A percentile compares a stretch with the other conserved stretches of the same genome.
Evolutionary conservation across 345 rosid species (phyloP).

Genomic region (Cardamine resedifolia): DNA sequence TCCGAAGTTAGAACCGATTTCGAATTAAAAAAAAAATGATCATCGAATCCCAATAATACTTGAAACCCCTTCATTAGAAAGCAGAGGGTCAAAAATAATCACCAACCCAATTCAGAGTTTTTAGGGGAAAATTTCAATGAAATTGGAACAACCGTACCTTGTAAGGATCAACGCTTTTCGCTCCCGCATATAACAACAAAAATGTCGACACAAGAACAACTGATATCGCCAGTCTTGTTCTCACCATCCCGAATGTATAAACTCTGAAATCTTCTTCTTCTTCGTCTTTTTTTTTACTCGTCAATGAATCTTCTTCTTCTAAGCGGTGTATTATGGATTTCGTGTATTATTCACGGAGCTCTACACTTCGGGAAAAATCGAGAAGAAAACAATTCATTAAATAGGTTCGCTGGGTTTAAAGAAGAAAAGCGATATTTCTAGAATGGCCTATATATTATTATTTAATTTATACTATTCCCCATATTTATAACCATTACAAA

Average conservation of each 20-base stretch:
- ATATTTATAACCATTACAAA: background rate
- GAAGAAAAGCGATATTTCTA: background rate
- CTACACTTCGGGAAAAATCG: slow-evolving; percentile 27
- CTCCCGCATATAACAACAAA: slow-evolving; percentile 36
- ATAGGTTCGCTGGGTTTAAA: slow-evolving; percentile 43
- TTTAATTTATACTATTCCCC: background rate
- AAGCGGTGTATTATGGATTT: no score
- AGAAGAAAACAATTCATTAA: slow-evolving; percentile 22
- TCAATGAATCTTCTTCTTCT: slow-evolving; percentile 1
- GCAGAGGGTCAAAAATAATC: background rate
- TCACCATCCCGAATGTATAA: slow-evolving; percentile 35
- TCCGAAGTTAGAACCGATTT: background rate
- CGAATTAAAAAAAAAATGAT: background rate
- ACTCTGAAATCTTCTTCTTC: slow-evolving; percentile 13
- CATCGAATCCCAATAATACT: background rate
- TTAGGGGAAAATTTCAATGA: background rate
- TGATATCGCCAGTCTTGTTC: slow-evolving; percentile 24
- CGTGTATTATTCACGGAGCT: slow-evolving; percentile 12
- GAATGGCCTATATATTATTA: background rate
- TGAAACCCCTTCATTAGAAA: background rate
- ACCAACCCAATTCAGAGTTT: slow-evolving; percentile 4
- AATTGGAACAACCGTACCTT: slow-evolving; percentile 46
- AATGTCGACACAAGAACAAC: slow-evolving; percentile 38
- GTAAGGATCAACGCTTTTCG: slow-evolving; percentile 69
- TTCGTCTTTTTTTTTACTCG: background rate